Conservation (phyloP, 2,329 filamentous ascomycete species). For the Penicillium brasilianum region DNA sequence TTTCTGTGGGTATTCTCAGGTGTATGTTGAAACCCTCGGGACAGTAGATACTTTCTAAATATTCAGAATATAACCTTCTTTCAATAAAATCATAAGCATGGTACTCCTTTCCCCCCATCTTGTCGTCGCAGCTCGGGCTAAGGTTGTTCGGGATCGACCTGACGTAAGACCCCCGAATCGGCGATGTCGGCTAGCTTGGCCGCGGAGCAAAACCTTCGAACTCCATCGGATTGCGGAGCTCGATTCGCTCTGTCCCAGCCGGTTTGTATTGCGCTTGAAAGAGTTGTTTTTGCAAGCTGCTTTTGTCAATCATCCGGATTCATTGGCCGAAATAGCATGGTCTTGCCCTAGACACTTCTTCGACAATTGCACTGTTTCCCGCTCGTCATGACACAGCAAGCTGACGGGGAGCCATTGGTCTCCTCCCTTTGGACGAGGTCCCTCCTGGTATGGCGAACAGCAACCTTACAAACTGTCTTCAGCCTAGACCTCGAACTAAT, state of each 20-base stretch:
- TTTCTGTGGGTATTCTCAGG: not conserved
- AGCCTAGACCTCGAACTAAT: constrained; percentile 10
- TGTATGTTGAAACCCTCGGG: not conserved
- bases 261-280: constrained; percentile 1
- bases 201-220: constrained; percentile 31
- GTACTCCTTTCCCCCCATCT: not conserved
- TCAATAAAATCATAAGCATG: not conserved
- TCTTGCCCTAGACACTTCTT: constrained; percentile 13
- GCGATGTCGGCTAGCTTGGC: constrained; percentile 33
- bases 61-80: constrained; percentile 16
- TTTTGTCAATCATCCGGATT: not conserved
- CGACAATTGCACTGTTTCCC: constrained; percentile 1
- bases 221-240: constrained; percentile 29
- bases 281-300: not conserved
- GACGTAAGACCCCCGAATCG: constrained; percentile 19
- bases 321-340: constrained; percentile 19
- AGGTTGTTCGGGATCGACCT: constrained; percentile 9
- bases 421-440: constrained; percentile 52
- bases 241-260: constrained; percentile 4
- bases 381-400: constrained; percentile 36
- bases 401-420: constrained; percentile 42
- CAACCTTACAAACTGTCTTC: not conserved
- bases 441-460: constrained; percentile 40
- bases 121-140: not conserved
- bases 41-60: constrained; percentile 23